Conservation (phyloP, 2,329 filamentous ascomycete species). For the Hypoxylon sp. region DNA sequence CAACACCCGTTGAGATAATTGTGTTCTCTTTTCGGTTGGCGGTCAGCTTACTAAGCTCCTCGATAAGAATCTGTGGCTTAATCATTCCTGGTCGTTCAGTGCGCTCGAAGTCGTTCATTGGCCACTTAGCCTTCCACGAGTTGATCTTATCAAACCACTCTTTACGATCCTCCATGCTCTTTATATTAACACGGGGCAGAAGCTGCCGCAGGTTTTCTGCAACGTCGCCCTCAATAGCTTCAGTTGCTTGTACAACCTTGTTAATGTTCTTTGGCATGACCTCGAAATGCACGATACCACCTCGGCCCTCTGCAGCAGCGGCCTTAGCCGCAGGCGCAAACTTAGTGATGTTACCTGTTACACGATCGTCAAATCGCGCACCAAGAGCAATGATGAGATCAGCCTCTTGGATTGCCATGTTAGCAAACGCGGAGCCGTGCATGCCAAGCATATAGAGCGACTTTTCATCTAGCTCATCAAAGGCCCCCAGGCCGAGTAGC, state of each 20-base stretch:
- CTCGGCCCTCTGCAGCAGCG: constrained; percentile 86
- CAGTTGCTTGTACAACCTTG: constrained; percentile 97
- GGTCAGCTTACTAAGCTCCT: constrained; percentile 89
- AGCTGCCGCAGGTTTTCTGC: constrained; percentile 82
- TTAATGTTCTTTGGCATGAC: constrained; percentile 99
- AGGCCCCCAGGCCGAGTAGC: constrained; percentile 91
- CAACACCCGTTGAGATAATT: constrained; percentile 93
- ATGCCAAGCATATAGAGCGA: constrained; percentile 98
- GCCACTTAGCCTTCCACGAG: constrained; percentile 93
- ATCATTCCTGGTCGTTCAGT: constrained; percentile 83
- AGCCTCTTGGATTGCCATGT: constrained; percentile 97
- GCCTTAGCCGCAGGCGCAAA: constrained; percentile 91
- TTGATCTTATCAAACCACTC: constrained; percentile 94
- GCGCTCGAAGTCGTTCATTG: constrained; percentile 84
- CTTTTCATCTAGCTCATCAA: constrained; percentile 93
- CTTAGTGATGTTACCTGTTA: constrained; percentile 84
- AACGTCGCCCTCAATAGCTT: constrained; percentile 95
- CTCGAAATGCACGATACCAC: constrained; percentile 97
- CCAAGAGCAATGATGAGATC: constrained; percentile 96
- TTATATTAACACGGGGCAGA: constrained; percentile 77
- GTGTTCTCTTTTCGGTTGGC: constrained; percentile 84
- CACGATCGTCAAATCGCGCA: constrained; percentile 95
- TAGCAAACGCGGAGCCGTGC: constrained; percentile 97
- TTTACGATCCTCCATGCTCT: constrained; percentile 75
- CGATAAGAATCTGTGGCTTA: constrained; percentile 94